Conservation (phyloP, 495 filamentous ascomycete genomes). For the Neurospora pannonica region DNA sequence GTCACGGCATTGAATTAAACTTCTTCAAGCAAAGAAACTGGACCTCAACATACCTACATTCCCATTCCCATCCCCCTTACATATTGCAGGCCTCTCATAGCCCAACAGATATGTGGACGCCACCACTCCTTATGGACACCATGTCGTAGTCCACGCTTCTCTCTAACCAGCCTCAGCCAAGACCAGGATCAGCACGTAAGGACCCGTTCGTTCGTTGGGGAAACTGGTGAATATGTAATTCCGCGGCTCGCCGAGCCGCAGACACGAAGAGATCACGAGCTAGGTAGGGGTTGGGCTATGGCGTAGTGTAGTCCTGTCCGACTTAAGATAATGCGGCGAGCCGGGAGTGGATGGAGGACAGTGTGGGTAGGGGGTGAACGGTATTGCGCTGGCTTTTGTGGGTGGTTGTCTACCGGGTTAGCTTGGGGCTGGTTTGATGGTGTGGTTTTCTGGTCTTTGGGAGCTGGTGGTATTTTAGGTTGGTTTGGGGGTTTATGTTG, state of each 20-base stretch:
- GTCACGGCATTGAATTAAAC: background rate
- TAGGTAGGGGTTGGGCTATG: background rate
- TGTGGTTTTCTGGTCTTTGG: background rate
- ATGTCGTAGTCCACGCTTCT: no score
- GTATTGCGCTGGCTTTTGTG: background rate
- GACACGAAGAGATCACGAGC: background rate
- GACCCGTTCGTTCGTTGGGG: background rate
- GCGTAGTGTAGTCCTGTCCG: background rate
- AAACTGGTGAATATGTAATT: background rate
- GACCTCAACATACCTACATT: no score
- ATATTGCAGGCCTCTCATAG: no score
- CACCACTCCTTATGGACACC: no score
- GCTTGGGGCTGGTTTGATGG: background rate
- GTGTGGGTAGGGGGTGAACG: background rate
- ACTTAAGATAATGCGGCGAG: background rate
- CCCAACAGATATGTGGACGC: no score
- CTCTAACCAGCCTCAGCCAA: no score
- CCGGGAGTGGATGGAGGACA: background rate
- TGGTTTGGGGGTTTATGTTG: background rate
- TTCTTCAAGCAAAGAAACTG: background rate
- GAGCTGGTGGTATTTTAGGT: background rate
- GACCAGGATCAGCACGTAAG: background rate
- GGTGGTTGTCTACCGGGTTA: no score
- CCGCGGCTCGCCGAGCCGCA: background rate
- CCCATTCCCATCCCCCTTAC: no score